A percentile compares a stretch with the other conserved stretches of the same genome.
Evolutionary conservation across 495 filamentous ascomycete species (phyloP).

Genomic region (Bryoglossum gracile): DNA sequence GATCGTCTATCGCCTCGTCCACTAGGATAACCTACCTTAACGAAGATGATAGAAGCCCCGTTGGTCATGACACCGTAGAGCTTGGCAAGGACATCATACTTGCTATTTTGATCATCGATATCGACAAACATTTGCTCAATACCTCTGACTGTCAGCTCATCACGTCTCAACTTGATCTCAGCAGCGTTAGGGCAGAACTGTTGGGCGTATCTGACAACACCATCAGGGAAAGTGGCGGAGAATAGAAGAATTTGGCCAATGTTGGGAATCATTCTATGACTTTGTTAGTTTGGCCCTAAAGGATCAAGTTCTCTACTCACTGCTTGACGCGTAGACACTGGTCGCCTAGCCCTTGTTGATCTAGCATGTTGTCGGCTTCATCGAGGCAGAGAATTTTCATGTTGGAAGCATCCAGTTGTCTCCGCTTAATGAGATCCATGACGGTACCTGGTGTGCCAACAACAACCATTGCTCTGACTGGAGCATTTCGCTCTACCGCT

Average conservation of each 20-base stretch:
- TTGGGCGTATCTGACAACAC: conserved; percentile 72
- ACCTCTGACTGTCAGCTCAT: conserved; percentile 91
- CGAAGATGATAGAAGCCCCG: conserved; percentile 96
- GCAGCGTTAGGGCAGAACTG: conserved; percentile 79
- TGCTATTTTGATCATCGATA: conserved; percentile 68
- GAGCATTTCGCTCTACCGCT: conserved; percentile 52
- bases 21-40: conserved; percentile 51
- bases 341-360: conserved; percentile 88
- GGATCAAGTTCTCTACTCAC: conserved; percentile 42
- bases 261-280: conserved; percentile 55
- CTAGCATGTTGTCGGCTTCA: conserved; percentile 94
- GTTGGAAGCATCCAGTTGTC: conserved; percentile 54
- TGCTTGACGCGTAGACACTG: conserved; percentile 84
- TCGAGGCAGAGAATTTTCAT: conserved; percentile 80
- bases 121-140: conserved; percentile 98
- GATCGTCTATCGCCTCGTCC: neutral
- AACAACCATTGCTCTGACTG: conserved; percentile 64
- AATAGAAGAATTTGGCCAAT: conserved; percentile 82
- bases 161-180: conserved; percentile 76
- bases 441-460: conserved; percentile 94
- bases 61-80: conserved; percentile 94
- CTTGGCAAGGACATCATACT: conserved; percentile 80
- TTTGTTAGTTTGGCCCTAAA: conserved; percentile 14
- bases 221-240: conserved; percentile 88
- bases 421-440: conserved; percentile 71